Conservation (phyloP, 371 early-diverging fungal genomes). For the Amoeboaphelidium protococcarum region DNA sequence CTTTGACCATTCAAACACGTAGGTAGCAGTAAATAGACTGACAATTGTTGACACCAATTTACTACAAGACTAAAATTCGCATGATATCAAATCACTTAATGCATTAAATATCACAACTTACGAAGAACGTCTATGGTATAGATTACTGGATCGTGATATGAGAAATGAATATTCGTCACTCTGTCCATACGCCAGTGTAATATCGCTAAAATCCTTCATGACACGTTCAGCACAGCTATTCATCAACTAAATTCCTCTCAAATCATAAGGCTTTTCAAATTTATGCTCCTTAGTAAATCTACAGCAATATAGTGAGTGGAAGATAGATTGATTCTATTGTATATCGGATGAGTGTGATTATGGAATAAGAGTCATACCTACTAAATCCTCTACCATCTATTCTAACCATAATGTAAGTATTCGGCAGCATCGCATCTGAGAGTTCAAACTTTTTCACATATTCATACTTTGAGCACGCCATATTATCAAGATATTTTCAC, state of each 20-base stretch:
- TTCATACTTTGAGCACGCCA: constrained; percentile 77
- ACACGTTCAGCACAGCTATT: constrained; percentile 34
- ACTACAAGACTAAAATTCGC: constrained; percentile 11
- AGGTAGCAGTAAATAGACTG: constrained; percentile 58
- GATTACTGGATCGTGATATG: constrained; percentile 25
- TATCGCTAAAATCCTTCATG: constrained; percentile 51
- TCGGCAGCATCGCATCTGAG: constrained; percentile 39
- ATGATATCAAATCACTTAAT: too few species aligned
- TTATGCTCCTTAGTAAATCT: constrained; percentile 54
- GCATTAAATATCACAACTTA: too few species aligned
- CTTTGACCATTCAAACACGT: constrained; percentile 48
- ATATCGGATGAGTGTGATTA: too few species aligned
- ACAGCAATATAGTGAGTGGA: not conserved
- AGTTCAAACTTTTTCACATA: constrained; percentile 72
- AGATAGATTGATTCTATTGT: not conserved
- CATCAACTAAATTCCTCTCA: constrained; percentile 52
- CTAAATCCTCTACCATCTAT: constrained; percentile 84
- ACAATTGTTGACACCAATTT: constrained; percentile 63
- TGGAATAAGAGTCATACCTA: constrained; percentile 14
- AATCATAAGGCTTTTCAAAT: constrained; percentile 78
- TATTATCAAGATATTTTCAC: constrained; percentile 6
- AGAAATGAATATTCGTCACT: constrained; percentile 84
- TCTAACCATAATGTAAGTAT: constrained; percentile 67
- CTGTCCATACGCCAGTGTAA: constrained; percentile 66
- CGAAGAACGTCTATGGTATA: constrained; percentile 51